Base-by-base conservation (phyloP, 2,329 filamentous ascomycete genomes). In the Pyrenochaeta sp. region DNA sequence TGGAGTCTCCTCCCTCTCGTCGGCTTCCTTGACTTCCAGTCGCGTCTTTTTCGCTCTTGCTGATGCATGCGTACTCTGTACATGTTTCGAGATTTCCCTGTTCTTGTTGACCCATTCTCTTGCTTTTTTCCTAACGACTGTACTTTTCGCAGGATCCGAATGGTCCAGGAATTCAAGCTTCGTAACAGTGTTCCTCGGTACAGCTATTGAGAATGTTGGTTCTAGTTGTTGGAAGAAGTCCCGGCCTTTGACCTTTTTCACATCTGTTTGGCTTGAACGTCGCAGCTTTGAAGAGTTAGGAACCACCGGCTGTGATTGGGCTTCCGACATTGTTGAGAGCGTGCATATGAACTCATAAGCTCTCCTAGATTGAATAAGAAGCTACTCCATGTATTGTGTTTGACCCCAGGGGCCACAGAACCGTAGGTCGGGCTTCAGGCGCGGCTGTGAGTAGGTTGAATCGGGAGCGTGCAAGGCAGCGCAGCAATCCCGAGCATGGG, bases 61-160 rank as follows among this genome's bases (percentile, higher is more conserved):
- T 13, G 36, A 45, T 4, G 22, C 14, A 11, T 34, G 32, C 21
- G 17, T 29, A 26, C n/a, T 20, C 13, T 18, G 35, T 24, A 21
- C 40, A 35, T 45, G 21, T 23, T 44, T 53, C 7, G 36, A 35
- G 13, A 29, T 37, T 13, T 44, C 44, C 34, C 48, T 53, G 13
- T 63, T 61, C 27, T 48, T 49, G 28, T 58, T 53, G 3, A 61
- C 58, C 56, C 56, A 63, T 45, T 63, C 60, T 37, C 58, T 47
- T 23, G 60, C 60, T 26, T 63, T 63, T 30, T 56, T 61, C 13
- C 60, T 43, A 3, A 63, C 56, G 14, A 61, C 50, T 11, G 41
- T 38, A 35, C 50, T 44, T 36, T 61, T 63, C 4, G 23, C 41
- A 8, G 60, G 58, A 32, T 63, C 52, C 3, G 51, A 51, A 31